Percentiles rank a stretch among this genome's conserved stretches.
These are phyloP conservation scores for Albugo laibachii DNA, from an alignment of 352 stramenopile genomes.

Conservation along the genomic window DNA sequence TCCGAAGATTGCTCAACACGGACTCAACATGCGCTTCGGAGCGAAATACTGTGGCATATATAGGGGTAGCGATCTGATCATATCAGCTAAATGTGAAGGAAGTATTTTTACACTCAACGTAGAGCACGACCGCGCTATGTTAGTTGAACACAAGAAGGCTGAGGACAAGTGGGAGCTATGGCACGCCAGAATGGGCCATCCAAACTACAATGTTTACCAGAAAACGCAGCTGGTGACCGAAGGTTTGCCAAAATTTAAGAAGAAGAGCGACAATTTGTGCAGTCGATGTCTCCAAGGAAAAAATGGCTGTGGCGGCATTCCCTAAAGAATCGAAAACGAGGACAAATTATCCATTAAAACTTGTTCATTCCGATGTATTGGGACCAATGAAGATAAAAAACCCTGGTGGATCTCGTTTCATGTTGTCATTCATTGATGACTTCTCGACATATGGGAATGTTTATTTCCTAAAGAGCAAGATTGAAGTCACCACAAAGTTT, in stretches of 20 bases:
- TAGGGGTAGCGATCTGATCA: constrained; percentile 1
- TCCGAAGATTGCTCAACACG: too few species aligned
- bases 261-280: too few species aligned
- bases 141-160: neutral
- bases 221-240: too few species aligned
- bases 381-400: constrained; percentile 6
- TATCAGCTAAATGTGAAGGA: constrained; percentile 5
- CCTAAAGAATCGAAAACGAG: too few species aligned
- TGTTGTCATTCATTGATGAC: constrained; percentile 7
- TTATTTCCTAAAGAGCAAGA: constrained; percentile 12
- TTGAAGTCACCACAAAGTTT: constrained; percentile 5
- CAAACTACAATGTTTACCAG: neutral
- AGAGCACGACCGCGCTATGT: constrained; percentile 1
- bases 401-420: constrained; percentile 3
- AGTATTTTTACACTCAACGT: constrained; percentile 7
- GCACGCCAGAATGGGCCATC: constrained; percentile 1
- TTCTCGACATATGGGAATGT: constrained; percentile 7
- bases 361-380: constrained; percentile 11
- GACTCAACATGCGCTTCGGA: too few species aligned
- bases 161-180: constrained; percentile 3
- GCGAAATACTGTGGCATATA: constrained; percentile 2
- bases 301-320: too few species aligned
- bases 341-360: too few species aligned
- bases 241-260: too few species aligned
- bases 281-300: too few species aligned